phyloP scores from a whole-genome alignment of 202 grass and related monocot genomes.

The Elaeis oleifera region DNA sequence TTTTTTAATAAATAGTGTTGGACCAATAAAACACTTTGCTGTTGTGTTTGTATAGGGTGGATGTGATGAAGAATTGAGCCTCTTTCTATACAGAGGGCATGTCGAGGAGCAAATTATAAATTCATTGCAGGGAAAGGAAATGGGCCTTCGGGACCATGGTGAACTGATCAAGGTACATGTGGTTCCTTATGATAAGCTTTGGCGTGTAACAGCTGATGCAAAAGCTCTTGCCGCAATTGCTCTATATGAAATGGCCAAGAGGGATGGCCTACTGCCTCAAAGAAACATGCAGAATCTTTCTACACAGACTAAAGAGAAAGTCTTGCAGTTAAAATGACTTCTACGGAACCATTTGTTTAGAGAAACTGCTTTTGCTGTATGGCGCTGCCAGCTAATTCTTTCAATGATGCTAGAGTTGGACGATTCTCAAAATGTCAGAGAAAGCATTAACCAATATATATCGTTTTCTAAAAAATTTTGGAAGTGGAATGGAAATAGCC shows the following conservation, averaged over 20 bases:
- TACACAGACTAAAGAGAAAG: no score
- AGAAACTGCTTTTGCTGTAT: no score
- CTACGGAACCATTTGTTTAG: no score
- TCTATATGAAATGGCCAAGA: slow-evolving; percentile 85
- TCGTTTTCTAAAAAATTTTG: no score
- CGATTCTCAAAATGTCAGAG: no score
- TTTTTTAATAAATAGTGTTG: no score
- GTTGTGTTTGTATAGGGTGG: slow-evolving; percentile 38
- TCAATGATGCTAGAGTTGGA: no score
- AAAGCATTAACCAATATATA: no score
- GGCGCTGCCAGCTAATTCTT: no score
- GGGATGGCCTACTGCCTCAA: slow-evolving; percentile 40
- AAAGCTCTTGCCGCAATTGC: slow-evolving; percentile 68
- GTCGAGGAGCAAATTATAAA: slow-evolving; percentile 47
- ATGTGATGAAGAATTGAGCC: slow-evolving; percentile 69
- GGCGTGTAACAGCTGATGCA: slow-evolving; percentile 48
- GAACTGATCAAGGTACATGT: slow-evolving; percentile 78
- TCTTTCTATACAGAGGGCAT: slow-evolving; percentile 55
- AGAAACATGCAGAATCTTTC: neutral
- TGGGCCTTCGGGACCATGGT: slow-evolving; percentile 63
- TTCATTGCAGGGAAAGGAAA: slow-evolving; percentile 74
- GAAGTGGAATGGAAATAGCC: no score
- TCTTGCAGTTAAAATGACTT: no score
- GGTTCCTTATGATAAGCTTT: slow-evolving; percentile 53
- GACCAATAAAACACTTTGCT: neutral